Percentiles rank a stretch among this genome's conserved stretches.
Conservation (phyloP, 345 rosid genomes). For the Trapa incisa region DNA sequence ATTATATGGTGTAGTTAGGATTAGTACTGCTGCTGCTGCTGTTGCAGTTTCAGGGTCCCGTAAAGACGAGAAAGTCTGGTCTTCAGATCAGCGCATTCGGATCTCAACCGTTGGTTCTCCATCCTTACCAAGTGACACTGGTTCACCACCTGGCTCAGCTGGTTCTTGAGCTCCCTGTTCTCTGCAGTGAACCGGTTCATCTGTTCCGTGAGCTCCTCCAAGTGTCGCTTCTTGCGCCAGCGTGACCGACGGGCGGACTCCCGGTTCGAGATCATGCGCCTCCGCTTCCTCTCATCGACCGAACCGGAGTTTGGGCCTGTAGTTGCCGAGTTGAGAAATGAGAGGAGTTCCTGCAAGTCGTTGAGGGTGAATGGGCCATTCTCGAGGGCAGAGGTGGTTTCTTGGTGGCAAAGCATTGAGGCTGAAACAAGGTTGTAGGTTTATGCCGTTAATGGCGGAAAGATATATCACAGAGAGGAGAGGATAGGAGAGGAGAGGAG, state of each 20-base stretch:
- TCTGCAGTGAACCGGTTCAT: conserved; percentile 26
- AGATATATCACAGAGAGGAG: neutral
- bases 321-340: conserved; percentile 24
- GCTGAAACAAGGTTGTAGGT: neutral
- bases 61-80: conserved; percentile 38
- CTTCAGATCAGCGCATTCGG: conserved; percentile 38
- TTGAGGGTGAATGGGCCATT: conserved; percentile 14
- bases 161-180: conserved; percentile 51
- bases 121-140: conserved; percentile 22
- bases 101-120: conserved; percentile 43
- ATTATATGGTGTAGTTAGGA: neutral
- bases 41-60: conserved; percentile 7
- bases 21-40: too few relatives aligned
- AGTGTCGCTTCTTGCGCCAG: conserved; percentile 61
- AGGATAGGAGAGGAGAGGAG: neutral
- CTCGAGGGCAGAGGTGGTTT: conserved; percentile 16
- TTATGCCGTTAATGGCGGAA: neutral
- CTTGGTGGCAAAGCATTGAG: neutral
- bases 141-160: conserved; percentile 22
- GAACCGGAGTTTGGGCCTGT: conserved; percentile 32
- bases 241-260: conserved; percentile 86
- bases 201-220: conserved; percentile 44
- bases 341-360: conserved; percentile 39
- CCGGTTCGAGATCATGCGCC: conserved; percentile 68
- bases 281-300: conserved; percentile 44